Conservation (phyloP, 1,284 basidiomycete species). For the Ustilago xerochloae region DNA sequence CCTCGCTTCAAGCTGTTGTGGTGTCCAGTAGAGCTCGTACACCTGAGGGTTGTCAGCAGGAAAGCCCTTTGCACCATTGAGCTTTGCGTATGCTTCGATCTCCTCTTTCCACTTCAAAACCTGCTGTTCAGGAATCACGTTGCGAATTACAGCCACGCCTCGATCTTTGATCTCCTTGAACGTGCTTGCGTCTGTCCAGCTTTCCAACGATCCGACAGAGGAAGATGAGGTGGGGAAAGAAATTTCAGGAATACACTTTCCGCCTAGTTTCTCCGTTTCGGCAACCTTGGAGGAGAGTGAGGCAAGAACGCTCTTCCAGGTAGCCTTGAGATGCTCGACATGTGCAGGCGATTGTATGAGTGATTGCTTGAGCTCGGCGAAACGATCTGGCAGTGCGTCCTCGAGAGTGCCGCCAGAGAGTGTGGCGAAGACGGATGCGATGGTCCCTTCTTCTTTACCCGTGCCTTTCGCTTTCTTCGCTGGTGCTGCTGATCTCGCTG, state of each 20-base stretch:
- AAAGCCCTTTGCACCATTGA: conserved; percentile 55
- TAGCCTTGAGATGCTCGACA: conserved; percentile 25
- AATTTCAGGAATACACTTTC: conserved; percentile 38
- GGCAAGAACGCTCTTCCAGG: conserved; percentile 40
- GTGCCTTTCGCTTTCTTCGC: conserved; percentile 4
- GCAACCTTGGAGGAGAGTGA: conserved; percentile 22
- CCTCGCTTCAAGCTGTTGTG: conserved; percentile 45
- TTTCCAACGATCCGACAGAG: conserved; percentile 3
- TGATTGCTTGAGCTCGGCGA: conserved; percentile 40
- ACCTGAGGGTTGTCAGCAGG: conserved; percentile 57
- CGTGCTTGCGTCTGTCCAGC: conserved; percentile 41
- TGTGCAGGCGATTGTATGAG: conserved; percentile 33
- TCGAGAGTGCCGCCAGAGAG: conserved; percentile 48
- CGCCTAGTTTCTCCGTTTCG: conserved; percentile 25
- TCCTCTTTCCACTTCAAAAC: conserved; percentile 51
- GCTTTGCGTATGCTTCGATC: conserved; percentile 37
- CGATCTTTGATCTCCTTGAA: conserved; percentile 40
- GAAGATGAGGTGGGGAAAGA: conserved; percentile 17
- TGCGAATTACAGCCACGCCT: conserved; percentile 49
- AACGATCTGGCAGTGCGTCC: conserved; percentile 51
- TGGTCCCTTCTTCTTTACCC: conserved; percentile 49
- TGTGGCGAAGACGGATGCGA: conserved; percentile 55
- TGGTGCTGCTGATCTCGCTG: neutral
- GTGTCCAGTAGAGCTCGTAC: conserved; percentile 59
- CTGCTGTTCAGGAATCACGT: conserved; percentile 35